Evolutionary conservation across 1,284 basidiomycete genomes (phyloP), one percentile per base, ranked within the genome.

Genomic region (Termitomyces sp.): DNA sequence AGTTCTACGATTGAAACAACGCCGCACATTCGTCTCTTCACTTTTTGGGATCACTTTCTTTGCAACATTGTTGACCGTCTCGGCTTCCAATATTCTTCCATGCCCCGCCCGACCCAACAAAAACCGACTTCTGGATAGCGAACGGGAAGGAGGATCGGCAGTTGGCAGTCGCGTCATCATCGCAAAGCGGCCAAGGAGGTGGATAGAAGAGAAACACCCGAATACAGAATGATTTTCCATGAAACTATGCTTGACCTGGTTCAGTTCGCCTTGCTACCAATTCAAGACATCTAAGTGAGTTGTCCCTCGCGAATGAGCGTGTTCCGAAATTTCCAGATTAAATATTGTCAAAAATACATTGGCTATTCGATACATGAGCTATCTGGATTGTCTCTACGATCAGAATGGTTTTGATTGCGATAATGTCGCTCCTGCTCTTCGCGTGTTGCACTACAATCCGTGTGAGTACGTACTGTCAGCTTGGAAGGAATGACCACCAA

Each of bases 21-120:
- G 81, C 52, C 87, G 88, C 63, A 80, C 78, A 60, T 77, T 90
- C 71, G 75, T 89, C 60, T 84, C 89, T 16, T 80, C 84, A 35
- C 81, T 91, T 56, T 92, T 92, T 67, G 83, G 79, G 59, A 69
- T 87, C 63, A 91, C 89, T 3, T 88, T 88, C 67, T 70, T 88
- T 64, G 86, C 84, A 18, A 79, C 86, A 18, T 76, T 91, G 53
- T 57, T 88, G 56, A 91, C 88, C 44, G 89, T 92, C n/a, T 85
- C 86, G 5, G 86, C 85, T 19, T 89, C 88, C 18, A 81, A 79
- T 63, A 72, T 90, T 40, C 71, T 91, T 37, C 88, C 88, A 55
- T 91, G 89, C 62, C 88, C 89, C 8, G 86, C 80, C 10, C 77
- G 79, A 49, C 70, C 73, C 40, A 70, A 77, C 59, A 78, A 76